Evolutionary conservation across 78 protist species (phyloP).

Genomic region (Mastigamoeba balamuthi): DNA sequence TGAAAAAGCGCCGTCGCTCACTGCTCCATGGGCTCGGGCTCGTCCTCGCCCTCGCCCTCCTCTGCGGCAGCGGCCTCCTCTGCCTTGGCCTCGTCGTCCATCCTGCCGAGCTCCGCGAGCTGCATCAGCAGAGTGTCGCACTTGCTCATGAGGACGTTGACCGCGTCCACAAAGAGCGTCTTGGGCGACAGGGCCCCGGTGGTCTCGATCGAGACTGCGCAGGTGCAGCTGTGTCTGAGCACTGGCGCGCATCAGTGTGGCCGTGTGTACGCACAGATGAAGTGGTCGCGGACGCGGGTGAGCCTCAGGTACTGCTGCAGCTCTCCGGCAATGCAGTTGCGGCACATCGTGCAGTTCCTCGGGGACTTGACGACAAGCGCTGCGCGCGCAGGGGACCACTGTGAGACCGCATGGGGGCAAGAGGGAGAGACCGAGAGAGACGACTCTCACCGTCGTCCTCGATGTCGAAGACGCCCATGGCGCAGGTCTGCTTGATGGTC

Average conservation of each 20-base stretch:
- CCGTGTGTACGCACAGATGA: conserved; percentile 62
- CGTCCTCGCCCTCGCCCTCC: too few relatives aligned
- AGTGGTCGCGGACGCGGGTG: conserved; percentile 65
- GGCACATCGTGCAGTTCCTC: conserved; percentile 70
- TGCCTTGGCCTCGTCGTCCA: too few relatives aligned
- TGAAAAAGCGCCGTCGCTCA: too few relatives aligned
- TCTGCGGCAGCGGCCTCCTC: too few relatives aligned
- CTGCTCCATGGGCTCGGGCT: too few relatives aligned
- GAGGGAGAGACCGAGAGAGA: not conserved
- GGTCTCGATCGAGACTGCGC: conserved; percentile 43
- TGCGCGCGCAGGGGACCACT: not conserved
- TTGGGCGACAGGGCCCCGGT: conserved; percentile 27
- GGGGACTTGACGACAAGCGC: conserved; percentile 13
- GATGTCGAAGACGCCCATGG: conserved; percentile 78
- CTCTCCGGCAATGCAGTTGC: conserved; percentile 78
- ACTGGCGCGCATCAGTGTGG: not conserved
- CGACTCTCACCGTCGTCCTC: conserved; percentile 39
- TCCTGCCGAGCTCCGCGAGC: too few relatives aligned
- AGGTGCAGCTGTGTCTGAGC: not conserved
- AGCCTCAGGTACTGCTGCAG: conserved; percentile 32
- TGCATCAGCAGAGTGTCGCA: conserved; percentile 30
- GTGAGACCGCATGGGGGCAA: not conserved
- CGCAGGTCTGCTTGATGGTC: conserved; percentile 37
- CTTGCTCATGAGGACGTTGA: conserved; percentile 29
- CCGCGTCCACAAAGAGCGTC: conserved; percentile 32